Base-by-base conservation (phyloP, 23 red algal species). In the Gracilaria gracilis region DNA sequence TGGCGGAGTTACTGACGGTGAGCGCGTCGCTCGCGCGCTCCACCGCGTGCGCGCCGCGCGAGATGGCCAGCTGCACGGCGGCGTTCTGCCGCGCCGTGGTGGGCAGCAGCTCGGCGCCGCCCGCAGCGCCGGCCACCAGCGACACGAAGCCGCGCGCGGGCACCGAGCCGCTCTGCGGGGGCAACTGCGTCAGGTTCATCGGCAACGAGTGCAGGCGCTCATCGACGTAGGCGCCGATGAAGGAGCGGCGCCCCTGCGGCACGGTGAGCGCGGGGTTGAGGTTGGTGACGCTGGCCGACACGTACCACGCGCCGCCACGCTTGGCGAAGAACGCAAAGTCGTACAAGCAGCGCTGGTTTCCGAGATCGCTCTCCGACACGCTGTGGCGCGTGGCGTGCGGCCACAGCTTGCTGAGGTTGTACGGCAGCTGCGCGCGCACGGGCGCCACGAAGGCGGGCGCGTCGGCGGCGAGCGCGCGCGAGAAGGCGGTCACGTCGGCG, bases 1-100 rank as follows among this genome's bases (percentile, higher is more conserved):
- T 75, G 67, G 65, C 83, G 44, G 67, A 50, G 54, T 87, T 87
- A 42, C 83, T 75, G 9, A 38, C 24, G 3, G 83, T 87, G 65
- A 47, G 15, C 21, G 83, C 83, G 48, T 75, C 64, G 48, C 16
- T 3, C 5, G 42, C 42, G 42, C 42, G 42, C 42, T 46, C 5
- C 42, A 46, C 5, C 42, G 42, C 42, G 42, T 11, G 42, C 42
- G 42, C 42, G 42, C 42, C 5, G 5, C 4, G 42, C 42, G 42
- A 11, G 5, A 46, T 4, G 5, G 42, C 42, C 42, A 46, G 42
- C 42, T 11, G 42, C 42, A 46, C 42, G 5, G 42, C 42, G 4
- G 82, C 36, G 36, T 69, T 6, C 61, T 7, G 38, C 9, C 23
- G 82, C 82, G 82, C 29, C 25, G 46, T 57, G 7, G 53, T 57